These are phyloP conservation scores for Tremella yokohamensis DNA, from an alignment of 768 basidiomycete species.

Conservation along the genomic window DNA sequence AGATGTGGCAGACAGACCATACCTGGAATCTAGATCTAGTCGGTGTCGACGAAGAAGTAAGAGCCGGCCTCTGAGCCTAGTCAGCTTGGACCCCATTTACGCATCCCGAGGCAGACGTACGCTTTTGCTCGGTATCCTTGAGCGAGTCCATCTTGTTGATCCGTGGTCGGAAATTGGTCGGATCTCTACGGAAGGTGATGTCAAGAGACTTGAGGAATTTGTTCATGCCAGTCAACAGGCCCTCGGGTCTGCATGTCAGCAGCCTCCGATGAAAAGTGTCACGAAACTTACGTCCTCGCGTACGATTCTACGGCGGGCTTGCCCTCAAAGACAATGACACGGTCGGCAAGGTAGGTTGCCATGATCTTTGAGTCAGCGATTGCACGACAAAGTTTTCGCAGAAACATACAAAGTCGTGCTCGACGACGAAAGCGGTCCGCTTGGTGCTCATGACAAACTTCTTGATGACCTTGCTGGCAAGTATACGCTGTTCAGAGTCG, in stretches of 20 bases:
- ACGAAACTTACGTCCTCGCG: constrained; percentile 72
- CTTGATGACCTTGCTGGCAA: constrained; percentile 96
- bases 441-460: constrained; percentile 94
- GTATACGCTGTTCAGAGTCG: constrained; percentile 99
- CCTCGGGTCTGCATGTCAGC: constrained; percentile 69
- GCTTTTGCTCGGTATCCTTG: constrained; percentile 54
- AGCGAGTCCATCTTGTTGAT: constrained; percentile 56
- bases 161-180: constrained; percentile 59
- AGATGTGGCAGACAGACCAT: no score
- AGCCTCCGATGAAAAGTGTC: not conserved
- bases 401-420: constrained; percentile 81
- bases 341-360: constrained; percentile 98
- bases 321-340: constrained; percentile 55
- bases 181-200: constrained; percentile 97
- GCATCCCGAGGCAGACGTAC: constrained; percentile 14
- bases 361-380: constrained; percentile 60
- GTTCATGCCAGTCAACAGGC: constrained; percentile 94
- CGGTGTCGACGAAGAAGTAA: constrained; percentile 45
- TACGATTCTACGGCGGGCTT: constrained; percentile 81
- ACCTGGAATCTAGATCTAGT: constrained; percentile 12
- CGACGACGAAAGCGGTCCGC: constrained; percentile 97
- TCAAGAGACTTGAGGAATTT: constrained; percentile 90
- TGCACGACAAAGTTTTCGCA: not conserved
- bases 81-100: not conserved
- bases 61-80: constrained; percentile 27